phyloP scores from a whole-genome alignment of 257 asterid species.

The Striga asiatica region DNA sequence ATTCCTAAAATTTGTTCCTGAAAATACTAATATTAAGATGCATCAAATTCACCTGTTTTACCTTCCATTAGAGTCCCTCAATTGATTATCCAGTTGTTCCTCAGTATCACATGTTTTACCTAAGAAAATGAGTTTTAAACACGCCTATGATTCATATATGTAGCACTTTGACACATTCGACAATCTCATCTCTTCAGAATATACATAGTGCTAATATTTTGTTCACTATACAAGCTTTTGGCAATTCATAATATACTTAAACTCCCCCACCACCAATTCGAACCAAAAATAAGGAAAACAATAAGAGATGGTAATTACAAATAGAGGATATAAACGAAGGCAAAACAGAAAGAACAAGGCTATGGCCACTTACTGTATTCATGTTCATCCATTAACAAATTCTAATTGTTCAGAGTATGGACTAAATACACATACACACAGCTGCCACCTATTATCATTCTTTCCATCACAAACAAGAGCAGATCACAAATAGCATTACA shows the following conservation, averaged over 20 bases:
- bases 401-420: background rate
- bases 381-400: background rate
- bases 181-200: background rate
- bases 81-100: constrained; percentile 25
- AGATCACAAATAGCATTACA: background rate
- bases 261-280: background rate
- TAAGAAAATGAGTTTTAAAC: background rate
- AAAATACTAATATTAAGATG: constrained; percentile 5
- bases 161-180: background rate
- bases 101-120: constrained; percentile 21
- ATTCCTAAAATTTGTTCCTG: background rate
- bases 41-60: constrained; percentile 45
- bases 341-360: background rate
- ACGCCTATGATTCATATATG: background rate
- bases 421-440: background rate
- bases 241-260: background rate
- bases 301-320: background rate
- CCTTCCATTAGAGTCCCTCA: constrained; percentile 48
- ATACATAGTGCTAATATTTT: background rate
- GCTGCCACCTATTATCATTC: background rate
- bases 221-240: background rate
- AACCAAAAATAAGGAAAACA: too few relatives aligned
- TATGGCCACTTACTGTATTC: background rate
- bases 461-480: background rate
- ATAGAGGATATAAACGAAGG: too few relatives aligned